Evolutionary conservation across 2,329 filamentous ascomycete species (phyloP), one percentile per base, ranked within the genome.

Genomic region (Clarireedia hainanense): DNA sequence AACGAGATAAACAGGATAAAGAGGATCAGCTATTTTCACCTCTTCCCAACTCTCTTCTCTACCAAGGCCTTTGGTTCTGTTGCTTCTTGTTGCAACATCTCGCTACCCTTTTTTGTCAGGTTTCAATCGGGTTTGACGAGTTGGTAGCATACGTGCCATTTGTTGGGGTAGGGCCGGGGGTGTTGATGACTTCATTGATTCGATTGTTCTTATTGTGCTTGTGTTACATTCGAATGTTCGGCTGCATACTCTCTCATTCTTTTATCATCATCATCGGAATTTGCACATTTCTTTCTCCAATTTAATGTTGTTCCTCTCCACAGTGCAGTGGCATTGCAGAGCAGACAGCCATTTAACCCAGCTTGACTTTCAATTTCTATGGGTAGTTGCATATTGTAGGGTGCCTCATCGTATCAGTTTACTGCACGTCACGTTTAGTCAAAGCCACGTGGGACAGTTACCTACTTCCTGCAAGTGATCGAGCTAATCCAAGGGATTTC

Each of bases 361-460:
- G 15, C 39, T 20, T 40, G 5, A 40, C 14, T n/a, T 20, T 20
- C 20, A 5, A 20, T 45, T 45, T 23, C n/a, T 24, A 24, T 48
- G 51, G 43, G 27, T 53, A 40, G 6, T 15, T 54, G 45, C 43
- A 54, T 48, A 42, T 37, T 15, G 20, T 48, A 40, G 9, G 42
- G 42, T 42, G 17, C 47, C 47, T 47, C 20, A 52, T 20, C 42
- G 47, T 50, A 50, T 39, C 37, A 49, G 12, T 27, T 39, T 42
- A 42, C 50, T 54, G 52, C 52, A 54, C 52, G 52, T 54, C 52
- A 54, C 52, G 52, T 43, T 42, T 49, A 47, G 27, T 49, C 39
- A 14, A 36, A 15, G 42, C 46, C 52, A 50, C 52, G 37, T 55
- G 52, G 17, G 46, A 39, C 46, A 46, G 52, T 34, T 55, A 50